phyloP scores from a whole-genome alignment of 2,329 filamentous ascomycete species.

The Fusarium siculi region DNA sequence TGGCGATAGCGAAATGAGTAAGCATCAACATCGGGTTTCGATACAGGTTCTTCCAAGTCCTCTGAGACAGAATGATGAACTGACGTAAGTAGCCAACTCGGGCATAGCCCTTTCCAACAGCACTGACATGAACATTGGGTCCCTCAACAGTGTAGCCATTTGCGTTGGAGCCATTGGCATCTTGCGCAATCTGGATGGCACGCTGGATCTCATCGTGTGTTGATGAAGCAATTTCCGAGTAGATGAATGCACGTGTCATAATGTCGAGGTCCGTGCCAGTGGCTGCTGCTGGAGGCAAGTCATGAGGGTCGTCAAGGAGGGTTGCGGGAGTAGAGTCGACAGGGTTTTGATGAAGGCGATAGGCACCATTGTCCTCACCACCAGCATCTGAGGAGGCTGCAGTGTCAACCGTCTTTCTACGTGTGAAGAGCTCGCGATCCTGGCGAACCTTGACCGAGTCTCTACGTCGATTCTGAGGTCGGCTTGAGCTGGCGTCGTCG shows the following conservation, averaged over 20 bases:
- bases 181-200: slow-evolving; percentile 71
- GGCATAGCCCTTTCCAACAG: slow-evolving; percentile 81
- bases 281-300: slow-evolving; percentile 67
- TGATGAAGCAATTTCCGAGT: slow-evolving; percentile 79
- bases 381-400: slow-evolving; percentile 69
- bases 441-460: slow-evolving; percentile 87
- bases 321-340: slow-evolving; percentile 62
- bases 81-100: slow-evolving; percentile 83
- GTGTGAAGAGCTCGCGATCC: slow-evolving; percentile 89
- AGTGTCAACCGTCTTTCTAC: slow-evolving; percentile 74
- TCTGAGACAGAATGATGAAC: slow-evolving; percentile 87
- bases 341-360: slow-evolving; percentile 61
- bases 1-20: slow-evolving; percentile 97
- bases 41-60: slow-evolving; percentile 98
- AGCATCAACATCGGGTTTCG: slow-evolving; percentile 98
- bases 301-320: slow-evolving; percentile 75
- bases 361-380: slow-evolving; percentile 61
- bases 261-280: slow-evolving; percentile 82
- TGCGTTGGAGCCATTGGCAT: slow-evolving; percentile 72
- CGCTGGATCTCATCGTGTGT: slow-evolving; percentile 83
- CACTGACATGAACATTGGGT: slow-evolving; percentile 63
- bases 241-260: slow-evolving; percentile 78
- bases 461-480: slow-evolving; percentile 76
- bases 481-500: slow-evolving; percentile 66
- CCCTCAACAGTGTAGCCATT: slow-evolving; percentile 61